Conservation (phyloP, 441 rosid species). For the Pelargonium myrrhifolium region DNA sequence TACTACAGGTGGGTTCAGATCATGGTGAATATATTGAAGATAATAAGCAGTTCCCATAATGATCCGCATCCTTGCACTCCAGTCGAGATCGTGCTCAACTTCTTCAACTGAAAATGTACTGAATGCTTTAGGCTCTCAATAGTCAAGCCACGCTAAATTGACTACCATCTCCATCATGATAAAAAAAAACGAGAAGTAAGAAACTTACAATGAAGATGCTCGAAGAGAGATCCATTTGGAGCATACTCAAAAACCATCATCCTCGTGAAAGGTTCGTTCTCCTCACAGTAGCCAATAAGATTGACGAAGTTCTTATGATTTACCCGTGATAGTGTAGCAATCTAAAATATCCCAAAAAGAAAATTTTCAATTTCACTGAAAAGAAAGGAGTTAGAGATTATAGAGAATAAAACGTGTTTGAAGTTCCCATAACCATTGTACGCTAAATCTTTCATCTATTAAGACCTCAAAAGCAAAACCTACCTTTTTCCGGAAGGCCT, state of each 20-base stretch:
- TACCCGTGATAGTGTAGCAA: background rate
- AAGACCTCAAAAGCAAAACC: slow-evolving; percentile 7
- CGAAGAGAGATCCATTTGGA: slow-evolving; percentile 72
- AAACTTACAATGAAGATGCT: slow-evolving; percentile 70
- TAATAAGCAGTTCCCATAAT: slow-evolving; percentile 81
- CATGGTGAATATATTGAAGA: slow-evolving; percentile 70
- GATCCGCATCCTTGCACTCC: slow-evolving; percentile 63
- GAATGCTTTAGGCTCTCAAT: background rate
- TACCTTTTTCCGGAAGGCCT: slow-evolving; percentile 59
- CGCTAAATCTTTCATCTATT: background rate
- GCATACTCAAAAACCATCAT: background rate
- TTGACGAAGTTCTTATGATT: background rate
- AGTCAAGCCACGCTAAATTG: background rate
- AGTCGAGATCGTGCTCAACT: slow-evolving; percentile 75
- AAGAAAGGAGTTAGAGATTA: background rate
- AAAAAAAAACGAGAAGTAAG: background rate
- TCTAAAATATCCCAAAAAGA: background rate
- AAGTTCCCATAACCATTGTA: background rate
- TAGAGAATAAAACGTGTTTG: background rate
- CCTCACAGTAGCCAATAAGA: background rate
- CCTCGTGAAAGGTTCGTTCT: background rate
- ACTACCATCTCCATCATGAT: background rate
- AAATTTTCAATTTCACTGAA: background rate
- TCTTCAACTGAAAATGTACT: slow-evolving; percentile 44
- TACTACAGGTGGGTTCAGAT: slow-evolving; percentile 57